Percentiles rank a stretch among this genome's conserved stretches.
These are phyloP conservation scores for Uncinocarpus reesii DNA, from an alignment of 2,329 filamentous ascomycete genomes.

Conservation along the genomic window DNA sequence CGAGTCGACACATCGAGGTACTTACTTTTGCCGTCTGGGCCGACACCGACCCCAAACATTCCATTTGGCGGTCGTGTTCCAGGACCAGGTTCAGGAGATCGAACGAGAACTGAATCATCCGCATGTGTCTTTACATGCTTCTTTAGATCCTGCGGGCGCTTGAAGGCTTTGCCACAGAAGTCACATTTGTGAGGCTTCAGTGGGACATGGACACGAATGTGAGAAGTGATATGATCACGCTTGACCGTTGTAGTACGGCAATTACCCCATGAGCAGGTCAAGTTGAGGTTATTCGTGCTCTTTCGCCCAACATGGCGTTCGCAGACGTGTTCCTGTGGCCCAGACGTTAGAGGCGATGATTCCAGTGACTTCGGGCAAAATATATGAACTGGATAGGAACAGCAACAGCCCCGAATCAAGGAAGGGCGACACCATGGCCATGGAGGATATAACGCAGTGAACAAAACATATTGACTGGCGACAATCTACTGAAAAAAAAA, in stretches of 20 bases:
- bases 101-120: slow-evolving; percentile 72
- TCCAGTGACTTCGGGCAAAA: neutral
- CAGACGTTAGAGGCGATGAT: neutral
- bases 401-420: no score
- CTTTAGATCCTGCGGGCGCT: slow-evolving; percentile 96
- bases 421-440: no score
- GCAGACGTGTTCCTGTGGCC: slow-evolving; percentile 79
- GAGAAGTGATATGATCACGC: slow-evolving; percentile 97
- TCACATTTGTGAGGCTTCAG: slow-evolving; percentile 98
- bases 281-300: slow-evolving; percentile 95
- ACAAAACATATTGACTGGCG: no score
- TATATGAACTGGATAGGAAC: neutral
- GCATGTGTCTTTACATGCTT: slow-evolving; percentile 99
- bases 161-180: slow-evolving; percentile 97
- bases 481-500: no score
- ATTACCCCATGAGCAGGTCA: slow-evolving; percentile 94
- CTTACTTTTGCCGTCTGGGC: slow-evolving; percentile 30
- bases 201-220: slow-evolving; percentile 97
- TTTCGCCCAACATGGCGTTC: slow-evolving; percentile 97
- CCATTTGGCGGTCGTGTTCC: slow-evolving; percentile 35
- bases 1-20: slow-evolving; percentile 1
- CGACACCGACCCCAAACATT: slow-evolving; percentile 27
- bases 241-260: slow-evolving; percentile 96
- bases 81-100: slow-evolving; percentile 51
- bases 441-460: no score